Evolutionary conservation across 768 basidiomycete genomes (phyloP).

Genomic region (Russula sp.): DNA sequence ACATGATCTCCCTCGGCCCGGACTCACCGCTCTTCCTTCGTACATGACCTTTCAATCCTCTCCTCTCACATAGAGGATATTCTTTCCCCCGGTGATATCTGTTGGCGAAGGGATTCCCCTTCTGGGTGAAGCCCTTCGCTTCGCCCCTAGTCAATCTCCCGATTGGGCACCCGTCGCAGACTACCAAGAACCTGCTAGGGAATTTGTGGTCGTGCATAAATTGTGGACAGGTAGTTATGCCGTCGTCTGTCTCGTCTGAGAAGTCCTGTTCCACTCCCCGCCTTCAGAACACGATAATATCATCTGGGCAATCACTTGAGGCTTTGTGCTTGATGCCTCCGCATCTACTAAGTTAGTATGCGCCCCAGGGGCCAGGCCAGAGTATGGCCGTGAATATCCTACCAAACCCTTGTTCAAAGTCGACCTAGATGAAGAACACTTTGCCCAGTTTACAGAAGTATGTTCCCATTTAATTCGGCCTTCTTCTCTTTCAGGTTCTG

Average conservation of each 20-base stretch:
- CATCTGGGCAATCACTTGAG: conserved; percentile 36
- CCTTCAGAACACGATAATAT: conserved; percentile 39
- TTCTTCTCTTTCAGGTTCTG: neutral
- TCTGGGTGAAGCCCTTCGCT: conserved; percentile 55
- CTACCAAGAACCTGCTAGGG: conserved; percentile 47
- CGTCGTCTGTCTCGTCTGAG: conserved; percentile 87
- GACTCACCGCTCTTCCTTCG: neutral
- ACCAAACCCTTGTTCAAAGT: conserved; percentile 95
- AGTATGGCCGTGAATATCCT: conserved; percentile 79
- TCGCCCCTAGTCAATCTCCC: conserved; percentile 44
- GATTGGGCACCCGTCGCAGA: conserved; percentile 32
- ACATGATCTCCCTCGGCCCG: conserved; percentile 18
- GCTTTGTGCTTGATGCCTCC: conserved; percentile 32
- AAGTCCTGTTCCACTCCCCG: conserved; percentile 27
- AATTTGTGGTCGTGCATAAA: conserved; percentile 80
- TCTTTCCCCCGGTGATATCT: conserved; percentile 19
- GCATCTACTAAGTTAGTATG: too few species aligned
- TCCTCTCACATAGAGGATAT: conserved; percentile 1
- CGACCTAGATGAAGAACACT: conserved; percentile 59
- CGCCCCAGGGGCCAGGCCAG: conserved; percentile 28
- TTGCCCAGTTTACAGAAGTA: conserved; percentile 65
- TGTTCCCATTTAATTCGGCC: conserved; percentile 23
- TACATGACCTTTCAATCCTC: conserved; percentile 16
- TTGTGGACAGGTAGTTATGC: conserved; percentile 91
- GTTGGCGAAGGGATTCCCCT: conserved; percentile 23